A percentile compares a stretch with the other conserved stretches of the same genome.
Conservation (phyloP, 148 eudicot species). For the Beta vulgaris region DNA sequence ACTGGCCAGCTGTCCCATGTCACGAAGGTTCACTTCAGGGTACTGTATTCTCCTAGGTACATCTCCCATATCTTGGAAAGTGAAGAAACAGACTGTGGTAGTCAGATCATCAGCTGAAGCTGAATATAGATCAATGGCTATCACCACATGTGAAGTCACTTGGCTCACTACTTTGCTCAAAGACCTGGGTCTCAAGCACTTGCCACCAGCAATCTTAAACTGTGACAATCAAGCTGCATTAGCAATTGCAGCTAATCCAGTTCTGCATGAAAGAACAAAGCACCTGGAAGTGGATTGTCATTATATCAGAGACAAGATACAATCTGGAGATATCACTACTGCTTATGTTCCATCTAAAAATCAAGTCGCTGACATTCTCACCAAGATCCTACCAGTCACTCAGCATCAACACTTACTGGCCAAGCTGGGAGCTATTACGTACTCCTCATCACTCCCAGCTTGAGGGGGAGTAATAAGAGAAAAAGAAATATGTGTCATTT, state of each 20-base stretch:
- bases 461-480: too few relatives aligned
- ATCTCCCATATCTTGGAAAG: background rate
- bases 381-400: background rate
- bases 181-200: background rate
- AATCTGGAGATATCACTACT: background rate
- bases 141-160: background rate
- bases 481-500: too few relatives aligned
- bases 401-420: background rate
- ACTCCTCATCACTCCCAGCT: background rate
- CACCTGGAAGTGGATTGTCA: constrained; percentile 1
- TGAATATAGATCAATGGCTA: constrained; percentile 1
- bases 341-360: background rate
- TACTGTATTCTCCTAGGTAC: background rate
- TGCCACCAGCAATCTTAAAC: background rate
- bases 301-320: background rate
- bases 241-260: background rate
- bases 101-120: background rate
- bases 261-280: background rate
- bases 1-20: background rate
- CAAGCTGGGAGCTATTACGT: background rate
- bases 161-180: background rate
- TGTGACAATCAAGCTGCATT: constrained; percentile 6
- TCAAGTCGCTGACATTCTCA: constrained; percentile 1
- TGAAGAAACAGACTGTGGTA: background rate
- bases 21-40: background rate